phyloP scores from a whole-genome alignment of 2,329 filamentous ascomycete genomes.

The Zalaria obscura region DNA sequence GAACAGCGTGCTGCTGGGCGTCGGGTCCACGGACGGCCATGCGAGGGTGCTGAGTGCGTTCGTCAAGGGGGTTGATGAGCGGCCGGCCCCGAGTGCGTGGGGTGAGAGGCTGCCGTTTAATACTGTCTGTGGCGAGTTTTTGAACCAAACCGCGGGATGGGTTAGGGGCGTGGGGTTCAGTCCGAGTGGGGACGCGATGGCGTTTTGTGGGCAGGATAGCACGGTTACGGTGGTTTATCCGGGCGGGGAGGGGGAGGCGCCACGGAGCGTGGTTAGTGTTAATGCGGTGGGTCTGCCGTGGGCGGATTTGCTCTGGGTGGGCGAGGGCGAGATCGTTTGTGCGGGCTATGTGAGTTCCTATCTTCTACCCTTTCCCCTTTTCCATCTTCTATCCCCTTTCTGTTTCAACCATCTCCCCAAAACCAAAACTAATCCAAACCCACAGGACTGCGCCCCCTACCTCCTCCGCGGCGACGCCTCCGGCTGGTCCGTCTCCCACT shows the following conservation, averaged over 20 bases:
- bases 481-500: slow-evolving; percentile 75
- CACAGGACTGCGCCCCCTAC: slow-evolving; percentile 65
- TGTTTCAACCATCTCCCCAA: too few species aligned
- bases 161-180: slow-evolving; percentile 89
- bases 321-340: slow-evolving; percentile 84
- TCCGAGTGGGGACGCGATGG: slow-evolving; percentile 80
- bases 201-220: slow-evolving; percentile 90
- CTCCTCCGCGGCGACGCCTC: slow-evolving; percentile 64
- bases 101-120: slow-evolving; percentile 94
- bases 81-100: slow-evolving; percentile 80
- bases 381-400: neutral
- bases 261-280: slow-evolving; percentile 77
- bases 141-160: slow-evolving; percentile 96
- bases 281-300: slow-evolving; percentile 85
- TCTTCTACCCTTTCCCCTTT: neutral
- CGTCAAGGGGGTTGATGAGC: slow-evolving; percentile 83
- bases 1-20: slow-evolving; percentile 87
- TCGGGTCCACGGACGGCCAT: slow-evolving; percentile 94
- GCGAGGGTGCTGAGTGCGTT: slow-evolving; percentile 89
- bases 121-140: slow-evolving; percentile 89
- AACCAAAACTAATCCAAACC: neutral
- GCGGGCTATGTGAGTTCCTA: slow-evolving; percentile 59
- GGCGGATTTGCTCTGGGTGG: slow-evolving; percentile 82
- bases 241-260: slow-evolving; percentile 76
- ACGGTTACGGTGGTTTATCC: slow-evolving; percentile 96